Evolutionary conservation across 345 rosid genomes (phyloP).

Genomic region (Sisymbrium altissimum): DNA sequence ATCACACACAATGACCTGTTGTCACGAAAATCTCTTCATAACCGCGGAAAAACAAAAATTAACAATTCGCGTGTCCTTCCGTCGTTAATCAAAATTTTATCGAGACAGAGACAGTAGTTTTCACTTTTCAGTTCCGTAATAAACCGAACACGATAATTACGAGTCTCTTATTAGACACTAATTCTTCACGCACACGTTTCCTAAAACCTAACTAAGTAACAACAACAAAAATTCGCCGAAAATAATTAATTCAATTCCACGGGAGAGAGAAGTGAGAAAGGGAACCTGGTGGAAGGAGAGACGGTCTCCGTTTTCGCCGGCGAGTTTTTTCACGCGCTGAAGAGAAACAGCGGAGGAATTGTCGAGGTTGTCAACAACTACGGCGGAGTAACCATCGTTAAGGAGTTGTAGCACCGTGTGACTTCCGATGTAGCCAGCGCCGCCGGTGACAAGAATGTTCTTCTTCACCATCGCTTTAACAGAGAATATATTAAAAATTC

Average conservation of each 20-base stretch:
- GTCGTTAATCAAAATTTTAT: too few species aligned
- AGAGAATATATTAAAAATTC: not conserved
- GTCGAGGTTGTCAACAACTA: slow-evolving; percentile 79
- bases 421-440: slow-evolving; percentile 93
- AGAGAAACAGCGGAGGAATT: slow-evolving; percentile 63
- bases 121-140: not conserved
- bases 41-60: too few species aligned
- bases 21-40: not conserved
- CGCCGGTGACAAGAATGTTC: slow-evolving; percentile 79
- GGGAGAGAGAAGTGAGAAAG: not conserved
- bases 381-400: slow-evolving; percentile 54
- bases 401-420: slow-evolving; percentile 94
- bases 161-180: not conserved
- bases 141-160: not conserved
- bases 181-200: slow-evolving; percentile 25
- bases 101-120: not conserved
- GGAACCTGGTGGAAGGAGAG: slow-evolving; percentile 70
- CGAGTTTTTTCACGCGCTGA: slow-evolving; percentile 60
- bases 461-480: slow-evolving; percentile 35
- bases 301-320: slow-evolving; percentile 46
- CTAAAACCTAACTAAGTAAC: not conserved
- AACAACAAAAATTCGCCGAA: too few species aligned
- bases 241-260: not conserved
- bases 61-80: too few species aligned
- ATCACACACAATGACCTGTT: slow-evolving; percentile 4